Percentiles rank a stretch among this genome's conserved stretches.
These are phyloP conservation scores for Tuber magnatum DNA, from an alignment of 495 filamentous ascomycete species.

Conservation along the genomic window DNA sequence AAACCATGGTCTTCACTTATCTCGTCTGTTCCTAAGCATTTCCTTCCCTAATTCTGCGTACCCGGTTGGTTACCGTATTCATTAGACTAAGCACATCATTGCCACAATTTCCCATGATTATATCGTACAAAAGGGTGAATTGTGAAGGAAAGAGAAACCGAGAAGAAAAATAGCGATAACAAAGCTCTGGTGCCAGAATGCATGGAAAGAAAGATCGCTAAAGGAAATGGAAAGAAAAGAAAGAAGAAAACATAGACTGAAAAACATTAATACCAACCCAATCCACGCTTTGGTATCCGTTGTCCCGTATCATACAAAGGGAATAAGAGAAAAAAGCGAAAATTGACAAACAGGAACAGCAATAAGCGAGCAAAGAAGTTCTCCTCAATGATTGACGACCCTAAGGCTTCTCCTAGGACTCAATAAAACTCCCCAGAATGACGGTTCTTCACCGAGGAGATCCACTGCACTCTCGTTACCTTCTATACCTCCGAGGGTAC, in stretches of 20 bases:
- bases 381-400: conserved; percentile 54
- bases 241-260: conserved; percentile 5
- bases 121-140: conserved; percentile 2
- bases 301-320: not conserved
- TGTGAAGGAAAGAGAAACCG: not conserved
- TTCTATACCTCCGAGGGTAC: conserved; percentile 24
- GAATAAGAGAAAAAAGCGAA: conserved; percentile 10
- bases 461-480: conserved; percentile 47
- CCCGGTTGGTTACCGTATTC: not conserved
- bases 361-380: not conserved
- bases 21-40: not conserved
- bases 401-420: conserved; percentile 64
- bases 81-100: not conserved
- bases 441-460: conserved; percentile 60
- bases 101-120: not conserved
- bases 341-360: not conserved
- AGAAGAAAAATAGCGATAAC: not conserved
- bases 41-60: not conserved
- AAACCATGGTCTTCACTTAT: not conserved
- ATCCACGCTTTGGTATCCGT: not conserved
- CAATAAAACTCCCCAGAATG: conserved; percentile 64
- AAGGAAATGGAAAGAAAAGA: not conserved
- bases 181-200: not conserved
- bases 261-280: not conserved
- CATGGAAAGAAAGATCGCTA: not conserved